Evolutionary conservation across 768 basidiomycete species (phyloP), one percentile per base, ranked within the genome.

Genomic region (Boletus vermiculosoides): DNA sequence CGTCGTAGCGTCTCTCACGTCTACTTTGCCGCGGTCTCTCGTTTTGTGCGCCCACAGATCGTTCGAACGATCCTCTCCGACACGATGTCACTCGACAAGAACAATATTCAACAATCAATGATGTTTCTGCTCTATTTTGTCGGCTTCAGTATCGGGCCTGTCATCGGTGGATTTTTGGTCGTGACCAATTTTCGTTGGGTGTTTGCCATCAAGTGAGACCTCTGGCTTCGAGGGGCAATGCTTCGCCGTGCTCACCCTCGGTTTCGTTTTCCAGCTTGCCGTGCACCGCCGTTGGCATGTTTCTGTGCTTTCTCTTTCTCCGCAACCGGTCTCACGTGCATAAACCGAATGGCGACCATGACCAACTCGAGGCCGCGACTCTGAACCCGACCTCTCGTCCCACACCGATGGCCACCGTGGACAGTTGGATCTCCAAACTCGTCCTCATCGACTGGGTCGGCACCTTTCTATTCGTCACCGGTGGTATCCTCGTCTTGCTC

Each of bases 151-250:
- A 50, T 75, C 7, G 81, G 81, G 2, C 82, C 81, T 0, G 64
- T 76, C 42, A 74, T 81, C 49, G 70, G 70, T 9, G 80, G 80
- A 9, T 74, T 58, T 25, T 64, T 82, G 15, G 65, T 76, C 2
- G 58, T 64, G 2, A 64, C 74, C 9, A 77, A 66, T 49, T 82
- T 79, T 65, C 74, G 82, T 22, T 83, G 80, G 82, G 75, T 83
- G 16, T 83, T 82, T 56, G 81, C 75, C 3, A 82, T 83, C 70
- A 83, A 83, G 79, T 79, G 46, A 58, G 78, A 54, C 3, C 33
- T 30, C 23, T 12, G 7, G 16, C 16, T 12, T 2, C 1, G 30
- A 42, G n/a, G 9, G 12, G 3, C 12, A 23, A 34, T 53, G 6
- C 2, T 28, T 58, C 1, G n/a, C 40, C 2, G 16, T 34, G 28